Conservation (phyloP, 2,329 filamentous ascomycete species). For the Talaromyces pinophilus region DNA sequence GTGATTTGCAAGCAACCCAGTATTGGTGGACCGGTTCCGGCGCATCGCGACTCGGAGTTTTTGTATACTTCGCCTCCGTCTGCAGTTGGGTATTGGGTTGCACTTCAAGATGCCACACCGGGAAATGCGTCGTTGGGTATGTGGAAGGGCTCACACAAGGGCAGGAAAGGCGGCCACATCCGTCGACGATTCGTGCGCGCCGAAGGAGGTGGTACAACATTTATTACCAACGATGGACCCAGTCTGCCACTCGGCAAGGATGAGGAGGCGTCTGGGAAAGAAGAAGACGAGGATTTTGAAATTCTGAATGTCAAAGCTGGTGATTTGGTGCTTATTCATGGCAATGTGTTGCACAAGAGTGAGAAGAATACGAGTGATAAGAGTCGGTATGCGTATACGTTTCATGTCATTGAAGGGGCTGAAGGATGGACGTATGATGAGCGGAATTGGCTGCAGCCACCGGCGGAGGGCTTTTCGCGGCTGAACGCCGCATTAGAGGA, state of each 20-base stretch:
- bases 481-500: slow-evolving; percentile 40
- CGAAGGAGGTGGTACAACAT: slow-evolving; percentile 61
- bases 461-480: slow-evolving; percentile 73
- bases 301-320: slow-evolving; percentile 88
- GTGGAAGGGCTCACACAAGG: slow-evolving; percentile 71
- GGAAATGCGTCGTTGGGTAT: slow-evolving; percentile 91
- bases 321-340: slow-evolving; percentile 88
- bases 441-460: slow-evolving; percentile 91
- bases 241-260: slow-evolving; percentile 62
- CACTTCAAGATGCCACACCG: slow-evolving; percentile 83
- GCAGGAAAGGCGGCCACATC: slow-evolving; percentile 63
- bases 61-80: slow-evolving; percentile 85
- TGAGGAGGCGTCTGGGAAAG: slow-evolving; percentile 40
- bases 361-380: slow-evolving; percentile 85
- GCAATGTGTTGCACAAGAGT: slow-evolving; percentile 93
- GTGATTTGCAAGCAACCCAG: slow-evolving; percentile 97
- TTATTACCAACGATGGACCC: slow-evolving; percentile 67
- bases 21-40: slow-evolving; percentile 86
- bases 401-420: slow-evolving; percentile 89
- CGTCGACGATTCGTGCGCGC: slow-evolving; percentile 67
- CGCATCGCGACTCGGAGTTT: slow-evolving; percentile 92
- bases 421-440: slow-evolving; percentile 70
- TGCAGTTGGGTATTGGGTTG: slow-evolving; percentile 96
- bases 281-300: slow-evolving; percentile 62
- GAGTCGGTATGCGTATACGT: slow-evolving; percentile 94